Conservation (phyloP, 257 asterid genomes). For the Penstemon newberryi region DNA sequence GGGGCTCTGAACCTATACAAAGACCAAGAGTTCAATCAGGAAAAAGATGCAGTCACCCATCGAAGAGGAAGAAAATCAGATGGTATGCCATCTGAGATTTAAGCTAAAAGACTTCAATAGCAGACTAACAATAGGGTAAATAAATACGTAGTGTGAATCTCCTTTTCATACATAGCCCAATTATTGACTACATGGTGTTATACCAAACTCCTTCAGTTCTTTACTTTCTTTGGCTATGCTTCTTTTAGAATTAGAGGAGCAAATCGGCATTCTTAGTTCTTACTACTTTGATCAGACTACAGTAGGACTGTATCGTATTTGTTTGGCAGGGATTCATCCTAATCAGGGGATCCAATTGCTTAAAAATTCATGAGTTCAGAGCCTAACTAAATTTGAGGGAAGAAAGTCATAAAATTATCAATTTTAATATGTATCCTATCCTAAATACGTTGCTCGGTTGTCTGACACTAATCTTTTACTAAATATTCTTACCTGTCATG, state of each 20-base stretch:
- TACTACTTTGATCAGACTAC: slow-evolving; percentile 1
- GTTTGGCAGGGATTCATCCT: not conserved
- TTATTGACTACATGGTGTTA: not conserved
- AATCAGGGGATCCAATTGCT: not conserved
- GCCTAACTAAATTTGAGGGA: not conserved
- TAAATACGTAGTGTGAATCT: not conserved
- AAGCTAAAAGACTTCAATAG: slow-evolving; percentile 3
- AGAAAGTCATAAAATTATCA: not conserved
- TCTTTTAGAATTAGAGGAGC: not conserved
- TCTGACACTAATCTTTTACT: not conserved
- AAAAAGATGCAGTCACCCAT: slow-evolving; percentile 9
- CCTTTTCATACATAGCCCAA: not conserved
- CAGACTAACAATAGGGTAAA: slow-evolving; percentile 1
- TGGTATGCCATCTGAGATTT: not conserved
- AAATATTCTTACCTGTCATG: not conserved
- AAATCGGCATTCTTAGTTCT: slow-evolving; percentile 5
- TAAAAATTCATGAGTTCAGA: not conserved
- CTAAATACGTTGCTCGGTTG: not conserved
- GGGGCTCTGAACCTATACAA: slow-evolving; percentile 81
- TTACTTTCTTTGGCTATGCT: not conserved
- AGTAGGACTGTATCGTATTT: not conserved
- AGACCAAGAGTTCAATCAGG: slow-evolving; percentile 30
- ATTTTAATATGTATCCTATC: not conserved
- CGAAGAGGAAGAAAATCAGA: not conserved
- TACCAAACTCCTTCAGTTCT: not conserved